Base-by-base conservation (phyloP, 805 yeast genomes). In the Barnettozyma salicaria region DNA sequence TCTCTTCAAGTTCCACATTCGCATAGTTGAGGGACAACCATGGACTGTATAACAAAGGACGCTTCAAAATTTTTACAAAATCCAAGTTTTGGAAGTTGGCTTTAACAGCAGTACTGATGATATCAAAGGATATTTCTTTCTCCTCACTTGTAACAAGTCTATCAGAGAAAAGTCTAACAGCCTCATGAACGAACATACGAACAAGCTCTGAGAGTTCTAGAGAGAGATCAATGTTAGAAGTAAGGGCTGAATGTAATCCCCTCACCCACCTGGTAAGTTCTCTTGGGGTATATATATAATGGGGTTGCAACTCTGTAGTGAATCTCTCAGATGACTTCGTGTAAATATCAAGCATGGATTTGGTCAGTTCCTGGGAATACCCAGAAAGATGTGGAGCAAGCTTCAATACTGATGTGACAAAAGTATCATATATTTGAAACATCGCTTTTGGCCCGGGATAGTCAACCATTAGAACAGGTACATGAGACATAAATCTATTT, bases 221-320 rank as follows among this genome's bases (percentile, higher is more conserved):
- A 58, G 56, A 7, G 59, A 63, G 37, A 49, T 57, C 22, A 72
- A 48, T 26, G 11, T 36, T 40, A 2, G 46, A 40, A 4, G 37
- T 7, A 4, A 42, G n/a, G 0, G 78, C 75, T 24, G 70, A 72
- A 31, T 74, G 67, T 1, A 89, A 58, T n/a, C 96, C 95, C 40
- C 82, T 68, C 2, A 76, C 66, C 94, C 95, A 86, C 40, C 97
- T 64, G 0, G 97, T 87, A 11, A 89, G 66, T 55, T 89, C 97
- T 56, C 97, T 76, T 0, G 97, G 97, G 17, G 94, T 80, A 53
- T 80, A 82, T 1, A 85, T 63, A 49, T 87, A 86, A 52, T 84
- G 90, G 1, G 73, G 61, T 21, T 68, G 74, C 0, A 47, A 41
- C 0, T 40, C 39, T 0, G 60, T 36, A 0, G 65, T 56, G 46